Evolutionary conservation across 2,329 filamentous ascomycete species (phyloP).

Genomic region (Ceratocystis smalleyi): DNA sequence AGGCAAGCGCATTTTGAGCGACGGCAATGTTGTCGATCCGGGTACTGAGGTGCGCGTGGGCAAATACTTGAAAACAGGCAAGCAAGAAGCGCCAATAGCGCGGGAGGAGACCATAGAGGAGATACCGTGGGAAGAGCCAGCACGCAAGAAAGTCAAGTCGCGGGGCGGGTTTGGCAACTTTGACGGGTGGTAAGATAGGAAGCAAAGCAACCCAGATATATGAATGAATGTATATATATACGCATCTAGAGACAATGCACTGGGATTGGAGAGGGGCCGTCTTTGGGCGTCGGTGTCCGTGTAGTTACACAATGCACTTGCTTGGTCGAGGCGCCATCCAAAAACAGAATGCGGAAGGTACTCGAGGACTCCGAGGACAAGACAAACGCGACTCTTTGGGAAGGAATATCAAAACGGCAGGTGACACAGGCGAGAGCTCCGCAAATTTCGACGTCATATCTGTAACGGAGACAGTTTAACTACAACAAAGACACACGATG

Average conservation of each 20-base stretch:
- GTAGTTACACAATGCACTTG: neutral
- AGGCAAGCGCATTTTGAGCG: conserved; percentile 66
- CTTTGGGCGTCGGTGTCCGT: no score
- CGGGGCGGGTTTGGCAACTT: conserved; percentile 81
- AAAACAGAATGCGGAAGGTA: neutral
- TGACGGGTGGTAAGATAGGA: conserved; percentile 56
- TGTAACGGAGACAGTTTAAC: neutral
- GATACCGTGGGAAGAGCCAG: conserved; percentile 53
- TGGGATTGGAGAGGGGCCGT: neutral
- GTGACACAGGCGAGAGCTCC: neutral
- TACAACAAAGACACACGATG: no score
- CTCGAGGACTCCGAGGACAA: neutral
- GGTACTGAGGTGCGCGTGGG: conserved; percentile 41
- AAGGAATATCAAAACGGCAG: conserved; percentile 2
- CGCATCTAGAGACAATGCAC: neutral
- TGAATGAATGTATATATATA: neutral
- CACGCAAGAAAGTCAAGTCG: conserved; percentile 63
- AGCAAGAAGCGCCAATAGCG: conserved; percentile 18
- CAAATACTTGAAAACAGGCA: conserved; percentile 54
- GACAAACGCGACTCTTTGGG: conserved; percentile 10
- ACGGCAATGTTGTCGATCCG: conserved; percentile 40
- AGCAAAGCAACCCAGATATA: no score
- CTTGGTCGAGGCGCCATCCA: neutral
- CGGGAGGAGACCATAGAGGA: conserved; percentile 48
- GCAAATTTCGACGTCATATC: neutral